Conservation (phyloP, 164 flowering plant genomes). For the Vitis labrusca region DNA sequence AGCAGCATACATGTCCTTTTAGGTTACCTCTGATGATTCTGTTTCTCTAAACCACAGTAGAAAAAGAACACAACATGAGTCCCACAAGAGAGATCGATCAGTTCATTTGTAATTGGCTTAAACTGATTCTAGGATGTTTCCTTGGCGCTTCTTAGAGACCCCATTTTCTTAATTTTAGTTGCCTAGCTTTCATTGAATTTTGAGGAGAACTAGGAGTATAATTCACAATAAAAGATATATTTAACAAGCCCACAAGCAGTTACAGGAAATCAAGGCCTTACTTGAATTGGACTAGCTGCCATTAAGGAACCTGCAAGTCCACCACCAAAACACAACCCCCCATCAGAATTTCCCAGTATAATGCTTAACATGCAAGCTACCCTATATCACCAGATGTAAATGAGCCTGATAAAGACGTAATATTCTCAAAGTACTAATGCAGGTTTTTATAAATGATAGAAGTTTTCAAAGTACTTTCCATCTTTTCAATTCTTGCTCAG, state of each 20-base stretch:
- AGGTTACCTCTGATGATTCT: background rate
- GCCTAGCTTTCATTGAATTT: too few relatives aligned
- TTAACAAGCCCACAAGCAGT: background rate
- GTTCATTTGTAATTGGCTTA: background rate
- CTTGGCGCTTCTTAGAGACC: too few relatives aligned
- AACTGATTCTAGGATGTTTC: too few relatives aligned
- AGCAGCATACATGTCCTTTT: background rate
- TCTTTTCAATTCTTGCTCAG: too few relatives aligned
- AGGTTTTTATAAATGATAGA: too few relatives aligned
- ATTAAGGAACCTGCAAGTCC: constrained; percentile 16
- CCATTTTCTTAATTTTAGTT: too few relatives aligned
- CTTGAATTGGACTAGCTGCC: constrained; percentile 23
- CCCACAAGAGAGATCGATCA: background rate
- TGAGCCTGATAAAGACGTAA: constrained; percentile 21
- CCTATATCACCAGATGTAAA: constrained; percentile 4
- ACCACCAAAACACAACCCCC: constrained; percentile 25
- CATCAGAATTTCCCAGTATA: constrained; percentile 16
- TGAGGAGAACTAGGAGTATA: too few relatives aligned
- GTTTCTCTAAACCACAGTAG: constrained; percentile 15
- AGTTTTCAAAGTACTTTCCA: too few relatives aligned
- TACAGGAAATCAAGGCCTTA: background rate
- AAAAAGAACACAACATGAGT: background rate
- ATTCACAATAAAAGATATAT: too few relatives aligned
- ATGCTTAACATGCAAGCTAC: constrained; percentile 11
- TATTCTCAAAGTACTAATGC: constrained; percentile 7